phyloP scores from a whole-genome alignment of 306 rosid genomes.

The Sesbania bispinosa region DNA sequence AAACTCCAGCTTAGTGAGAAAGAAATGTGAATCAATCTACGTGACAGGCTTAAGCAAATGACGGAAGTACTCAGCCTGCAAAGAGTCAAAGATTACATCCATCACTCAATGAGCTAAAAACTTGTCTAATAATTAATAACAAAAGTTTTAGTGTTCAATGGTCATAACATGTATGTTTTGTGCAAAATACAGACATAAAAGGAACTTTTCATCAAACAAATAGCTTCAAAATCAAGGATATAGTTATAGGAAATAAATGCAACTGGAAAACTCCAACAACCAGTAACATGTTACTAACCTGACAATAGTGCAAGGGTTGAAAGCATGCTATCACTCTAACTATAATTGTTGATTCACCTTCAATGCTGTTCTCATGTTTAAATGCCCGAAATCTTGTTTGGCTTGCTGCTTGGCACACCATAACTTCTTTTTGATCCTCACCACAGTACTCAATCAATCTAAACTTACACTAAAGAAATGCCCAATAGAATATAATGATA shows the following conservation, averaged over 20 bases:
- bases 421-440: constrained; percentile 58
- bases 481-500: background rate
- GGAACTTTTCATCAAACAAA: background rate
- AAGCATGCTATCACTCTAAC: constrained; percentile 81
- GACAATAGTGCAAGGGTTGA: constrained; percentile 77
- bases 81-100: constrained; percentile 11
- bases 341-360: constrained; percentile 61
- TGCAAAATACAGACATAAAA: background rate
- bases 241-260: background rate
- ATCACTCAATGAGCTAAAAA: constrained; percentile 8
- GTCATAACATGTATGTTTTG: background rate
- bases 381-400: constrained; percentile 77
- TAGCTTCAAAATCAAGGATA: background rate
- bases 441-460: constrained; percentile 25
- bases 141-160: background rate
- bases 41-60: constrained; percentile 81
- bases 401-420: constrained; percentile 90
- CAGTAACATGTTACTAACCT: constrained; percentile 42
- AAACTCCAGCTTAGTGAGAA: constrained; percentile 36
- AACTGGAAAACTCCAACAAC: constrained; percentile 1
- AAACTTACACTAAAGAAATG: constrained; percentile 2
- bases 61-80: constrained; percentile 82
- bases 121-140: background rate
- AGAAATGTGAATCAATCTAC: constrained; percentile 41
- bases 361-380: constrained; percentile 71